Percentiles rank a stretch among this genome's conserved stretches.
Evolutionary conservation across 176 grass and related monocot genomes (phyloP).

Genomic region (Ampelocalamus luodianensis): DNA sequence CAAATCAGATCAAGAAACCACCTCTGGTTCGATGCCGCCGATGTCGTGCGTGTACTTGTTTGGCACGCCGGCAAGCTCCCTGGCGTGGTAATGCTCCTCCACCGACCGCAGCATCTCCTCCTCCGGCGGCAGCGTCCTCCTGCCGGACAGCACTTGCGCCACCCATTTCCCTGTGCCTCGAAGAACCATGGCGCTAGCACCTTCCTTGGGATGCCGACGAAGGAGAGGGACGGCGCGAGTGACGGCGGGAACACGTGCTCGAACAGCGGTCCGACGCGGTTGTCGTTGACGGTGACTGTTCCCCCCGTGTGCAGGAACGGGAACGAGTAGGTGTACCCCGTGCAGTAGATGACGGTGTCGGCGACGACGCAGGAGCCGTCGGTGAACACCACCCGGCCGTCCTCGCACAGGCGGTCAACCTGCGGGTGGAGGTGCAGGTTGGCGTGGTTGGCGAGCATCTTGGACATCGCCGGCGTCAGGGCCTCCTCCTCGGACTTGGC

Average conservation of each 20-base stretch:
- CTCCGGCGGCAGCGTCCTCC: too few relatives aligned
- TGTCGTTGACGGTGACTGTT: conserved; percentile 34
- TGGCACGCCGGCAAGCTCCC: too few relatives aligned
- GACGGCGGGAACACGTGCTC: conserved; percentile 56
- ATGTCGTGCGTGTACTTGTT: neutral
- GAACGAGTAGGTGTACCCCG: conserved; percentile 40
- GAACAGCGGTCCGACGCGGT: conserved; percentile 48
- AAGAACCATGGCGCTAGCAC: too few relatives aligned
- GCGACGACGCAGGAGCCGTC: conserved; percentile 35
- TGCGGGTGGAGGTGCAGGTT: neutral
- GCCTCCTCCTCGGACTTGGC: neutral
- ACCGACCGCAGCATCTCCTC: too few relatives aligned
- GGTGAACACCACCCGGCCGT: conserved; percentile 41
- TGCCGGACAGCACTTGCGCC: too few relatives aligned
- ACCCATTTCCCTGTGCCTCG: too few relatives aligned
- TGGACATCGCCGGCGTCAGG: neutral
- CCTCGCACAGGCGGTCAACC: conserved; percentile 6
- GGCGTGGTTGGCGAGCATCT: conserved; percentile 14
- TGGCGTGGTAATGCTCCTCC: too few relatives aligned
- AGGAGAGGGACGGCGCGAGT: too few relatives aligned
- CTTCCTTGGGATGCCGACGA: too few relatives aligned
- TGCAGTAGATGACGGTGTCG: conserved; percentile 53
- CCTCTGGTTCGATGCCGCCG: neutral
- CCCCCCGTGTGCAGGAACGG: conserved; percentile 53
- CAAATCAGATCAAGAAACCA: neutral